A percentile compares a stretch with the other conserved stretches of the same genome.
phyloP scores from a whole-genome alignment of 768 basidiomycete genomes.

The Dioszegia hungarica region DNA sequence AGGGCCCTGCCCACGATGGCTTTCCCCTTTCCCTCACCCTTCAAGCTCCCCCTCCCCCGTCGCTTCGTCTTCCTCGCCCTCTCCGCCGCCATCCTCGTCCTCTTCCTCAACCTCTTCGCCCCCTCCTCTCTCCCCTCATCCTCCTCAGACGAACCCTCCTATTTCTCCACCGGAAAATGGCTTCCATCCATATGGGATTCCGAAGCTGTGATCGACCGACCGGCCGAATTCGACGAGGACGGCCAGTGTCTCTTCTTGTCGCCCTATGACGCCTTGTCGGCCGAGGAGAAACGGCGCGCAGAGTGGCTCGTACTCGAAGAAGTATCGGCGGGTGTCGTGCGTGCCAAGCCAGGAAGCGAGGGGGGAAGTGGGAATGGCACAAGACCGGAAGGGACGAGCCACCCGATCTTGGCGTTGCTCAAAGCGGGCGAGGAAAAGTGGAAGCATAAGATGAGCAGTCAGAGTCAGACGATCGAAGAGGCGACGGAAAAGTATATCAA shows the following conservation, averaged over 20 bases:
- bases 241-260: constrained; percentile 46
- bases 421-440: constrained; percentile 73
- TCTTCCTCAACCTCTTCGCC: constrained; percentile 41
- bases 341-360: constrained; percentile 11
- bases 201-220: constrained; percentile 18
- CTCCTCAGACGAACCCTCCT: constrained; percentile 28
- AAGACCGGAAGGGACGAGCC: constrained; percentile 4
- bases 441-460: constrained; percentile 61
- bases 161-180: constrained; percentile 45
- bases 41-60: constrained; percentile 32
- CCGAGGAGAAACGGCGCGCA: constrained; percentile 41
- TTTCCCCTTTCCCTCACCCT: constrained; percentile 25
- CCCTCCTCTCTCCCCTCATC: constrained; percentile 35
- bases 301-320: constrained; percentile 29
- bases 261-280: constrained; percentile 41
- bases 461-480: constrained; percentile 71
- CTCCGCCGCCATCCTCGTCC: constrained; percentile 29
- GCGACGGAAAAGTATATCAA: constrained; percentile 77
- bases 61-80: constrained; percentile 38
- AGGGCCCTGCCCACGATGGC: not conserved
- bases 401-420: constrained; percentile 84
- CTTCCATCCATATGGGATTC: constrained; percentile 40
- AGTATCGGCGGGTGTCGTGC: constrained; percentile 40
- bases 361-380: constrained; percentile 13
- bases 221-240: constrained; percentile 46